phyloP scores from a whole-genome alignment of 305 asterid genomes.

The Withania somnifera region DNA sequence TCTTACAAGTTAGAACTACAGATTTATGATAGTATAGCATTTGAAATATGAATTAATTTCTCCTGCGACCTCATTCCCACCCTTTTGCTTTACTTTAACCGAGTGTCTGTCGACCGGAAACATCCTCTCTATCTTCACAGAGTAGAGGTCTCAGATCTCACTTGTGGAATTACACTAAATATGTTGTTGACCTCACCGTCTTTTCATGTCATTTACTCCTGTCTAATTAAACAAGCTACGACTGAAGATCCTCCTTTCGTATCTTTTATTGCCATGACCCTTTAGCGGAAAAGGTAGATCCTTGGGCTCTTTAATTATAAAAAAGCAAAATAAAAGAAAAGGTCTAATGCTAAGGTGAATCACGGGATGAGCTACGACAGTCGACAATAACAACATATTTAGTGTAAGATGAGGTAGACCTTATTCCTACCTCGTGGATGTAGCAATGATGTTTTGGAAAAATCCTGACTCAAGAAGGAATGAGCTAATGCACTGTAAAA shows the following conservation, averaged over 20 bases:
- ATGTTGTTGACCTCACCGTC: too few relatives aligned
- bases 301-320: background rate
- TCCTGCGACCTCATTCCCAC: background rate
- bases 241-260: background rate
- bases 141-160: too few relatives aligned
- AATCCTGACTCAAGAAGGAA: too few relatives aligned
- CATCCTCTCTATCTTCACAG: too few relatives aligned
- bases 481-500: background rate
- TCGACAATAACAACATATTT: too few relatives aligned
- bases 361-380: too few relatives aligned
- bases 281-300: background rate
- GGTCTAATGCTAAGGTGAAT: background rate
- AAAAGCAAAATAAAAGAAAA: background rate
- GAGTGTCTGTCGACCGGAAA: too few relatives aligned
- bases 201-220: background rate
- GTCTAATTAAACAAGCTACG: background rate
- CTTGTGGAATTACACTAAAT: too few relatives aligned
- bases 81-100: too few relatives aligned
- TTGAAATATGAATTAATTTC: background rate
- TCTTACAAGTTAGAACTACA: background rate
- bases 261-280: background rate
- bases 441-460: too few relatives aligned
- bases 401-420: too few relatives aligned
- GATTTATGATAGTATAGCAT: background rate
- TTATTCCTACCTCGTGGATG: too few relatives aligned